phyloP scores from a whole-genome alignment of 306 rosid species.

The Pterocarpus macrocarpus region DNA sequence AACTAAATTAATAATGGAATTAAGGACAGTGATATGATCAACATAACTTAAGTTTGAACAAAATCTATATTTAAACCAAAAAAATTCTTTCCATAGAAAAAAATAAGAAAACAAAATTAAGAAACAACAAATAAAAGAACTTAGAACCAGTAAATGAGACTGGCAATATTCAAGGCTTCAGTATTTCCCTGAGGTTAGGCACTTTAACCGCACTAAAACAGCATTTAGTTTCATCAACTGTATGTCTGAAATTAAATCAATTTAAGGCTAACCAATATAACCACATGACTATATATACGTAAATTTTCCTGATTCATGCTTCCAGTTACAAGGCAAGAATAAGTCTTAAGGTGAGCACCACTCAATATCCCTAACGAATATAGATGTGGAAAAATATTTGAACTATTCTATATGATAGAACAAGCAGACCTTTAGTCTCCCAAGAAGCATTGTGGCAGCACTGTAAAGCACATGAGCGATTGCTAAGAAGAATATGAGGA shows the following conservation, averaged over 20 bases:
- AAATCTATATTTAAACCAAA: neutral
- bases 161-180: neutral
- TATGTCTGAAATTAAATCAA: neutral
- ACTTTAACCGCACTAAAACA: neutral
- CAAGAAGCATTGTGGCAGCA: constrained; percentile 95
- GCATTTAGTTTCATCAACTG: neutral
- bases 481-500: constrained; percentile 95
- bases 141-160: neutral
- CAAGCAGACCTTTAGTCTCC: constrained; percentile 83
- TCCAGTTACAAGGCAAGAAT: neutral
- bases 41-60: neutral
- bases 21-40: neutral
- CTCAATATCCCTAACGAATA: constrained; percentile 3
- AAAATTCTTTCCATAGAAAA: too few relatives aligned
- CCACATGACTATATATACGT: neutral
- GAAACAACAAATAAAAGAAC: constrained; percentile 11
- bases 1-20: neutral
- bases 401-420: neutral
- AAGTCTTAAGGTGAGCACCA: neutral
- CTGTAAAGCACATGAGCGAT: constrained; percentile 86
- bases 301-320: constrained; percentile 9
- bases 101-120: neutral
- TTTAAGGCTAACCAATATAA: neutral
- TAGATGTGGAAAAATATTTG: constrained; percentile 2
- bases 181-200: neutral